Evolutionary conservation across 257 asterid genomes (phyloP), one percentile per base, ranked within the genome.

Genomic region (Leonotis leonurus): DNA sequence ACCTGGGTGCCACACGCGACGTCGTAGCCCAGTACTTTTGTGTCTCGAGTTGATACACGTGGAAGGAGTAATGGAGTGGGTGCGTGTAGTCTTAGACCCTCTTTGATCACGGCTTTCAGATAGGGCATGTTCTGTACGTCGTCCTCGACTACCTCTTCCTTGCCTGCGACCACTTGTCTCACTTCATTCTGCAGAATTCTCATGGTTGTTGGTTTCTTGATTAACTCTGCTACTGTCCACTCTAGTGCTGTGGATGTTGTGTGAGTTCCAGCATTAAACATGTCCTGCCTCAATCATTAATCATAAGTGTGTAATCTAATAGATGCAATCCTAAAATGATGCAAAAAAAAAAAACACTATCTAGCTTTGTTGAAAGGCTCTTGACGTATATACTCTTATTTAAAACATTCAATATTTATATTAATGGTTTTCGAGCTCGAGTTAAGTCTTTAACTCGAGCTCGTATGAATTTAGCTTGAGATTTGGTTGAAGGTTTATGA

Each of bases 241-340:
- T 76, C 84, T 7, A 80, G 3, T 0, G n/a, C 6, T 0, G 73
- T 11, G 0, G 21, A 17, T 3, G 81, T 67, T 2, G 88, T 76
- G 25, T 78, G 82, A 0, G 87, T 78, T 53, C 94, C 94, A 6
- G 60, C 94, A 0, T 71, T 67, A 48, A 82, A 75, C 57, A 78
- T 67, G 62, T 85, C 87, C 94, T 82, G 61, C 16, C 6, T 9
- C 6, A 27, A 2, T 27, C 32, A 27, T 27, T 27, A n/a, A n/a
- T n/a, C n/a, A n/a, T 27, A 2, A 27, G 3, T 27, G 32, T 27
- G 32, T 27, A 27, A 27, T n/a, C n/a, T n/a, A n/a, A n/a, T n/a
- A n/a, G n/a, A n/a, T n/a, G 32, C 4, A 27, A 27, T 27, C 32
- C 5, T 27, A 30, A 30, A 4, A 30, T 30, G 36, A 30, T 1